These are phyloP conservation scores for Mucuna pruriens DNA, from an alignment of 306 rosid genomes.

Conservation along the genomic window DNA sequence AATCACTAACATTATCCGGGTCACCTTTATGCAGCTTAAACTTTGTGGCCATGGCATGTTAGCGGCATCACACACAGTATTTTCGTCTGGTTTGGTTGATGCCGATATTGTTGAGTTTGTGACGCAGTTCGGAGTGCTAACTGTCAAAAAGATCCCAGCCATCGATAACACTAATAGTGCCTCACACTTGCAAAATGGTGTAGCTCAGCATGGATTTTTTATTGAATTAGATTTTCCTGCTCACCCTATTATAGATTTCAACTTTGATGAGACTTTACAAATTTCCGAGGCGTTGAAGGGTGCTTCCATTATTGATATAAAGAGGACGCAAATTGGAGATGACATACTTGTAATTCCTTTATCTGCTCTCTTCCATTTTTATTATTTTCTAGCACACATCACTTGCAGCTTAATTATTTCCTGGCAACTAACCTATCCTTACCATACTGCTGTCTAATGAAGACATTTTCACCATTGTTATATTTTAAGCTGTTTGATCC, in stretches of 20 bases:
- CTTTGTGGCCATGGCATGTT: slow-evolving; percentile 80
- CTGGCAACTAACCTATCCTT: neutral
- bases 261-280: slow-evolving; percentile 29
- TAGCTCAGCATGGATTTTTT: slow-evolving; percentile 1
- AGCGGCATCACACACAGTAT: slow-evolving; percentile 63
- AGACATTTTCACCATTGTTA: slow-evolving; percentile 34
- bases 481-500: neutral
- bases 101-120: slow-evolving; percentile 54
- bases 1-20: neutral
- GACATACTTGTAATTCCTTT: slow-evolving; percentile 41
- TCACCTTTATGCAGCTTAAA: slow-evolving; percentile 50
- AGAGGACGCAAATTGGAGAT: slow-evolving; percentile 27
- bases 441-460: slow-evolving; percentile 14
- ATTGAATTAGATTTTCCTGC: slow-evolving; percentile 55
- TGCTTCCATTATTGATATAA: slow-evolving; percentile 45
- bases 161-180: neutral
- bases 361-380: neutral
- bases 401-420: slow-evolving; percentile 9
- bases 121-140: slow-evolving; percentile 62
- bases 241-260: slow-evolving; percentile 39
- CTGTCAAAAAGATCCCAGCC: slow-evolving; percentile 41
- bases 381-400: neutral
- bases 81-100: slow-evolving; percentile 51
- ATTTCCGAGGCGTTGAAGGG: slow-evolving; percentile 51
- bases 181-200: slow-evolving; percentile 7